Conservation (phyloP, 2,329 filamentous ascomycete species). For the Iodosphaeria phyllophila region DNA sequence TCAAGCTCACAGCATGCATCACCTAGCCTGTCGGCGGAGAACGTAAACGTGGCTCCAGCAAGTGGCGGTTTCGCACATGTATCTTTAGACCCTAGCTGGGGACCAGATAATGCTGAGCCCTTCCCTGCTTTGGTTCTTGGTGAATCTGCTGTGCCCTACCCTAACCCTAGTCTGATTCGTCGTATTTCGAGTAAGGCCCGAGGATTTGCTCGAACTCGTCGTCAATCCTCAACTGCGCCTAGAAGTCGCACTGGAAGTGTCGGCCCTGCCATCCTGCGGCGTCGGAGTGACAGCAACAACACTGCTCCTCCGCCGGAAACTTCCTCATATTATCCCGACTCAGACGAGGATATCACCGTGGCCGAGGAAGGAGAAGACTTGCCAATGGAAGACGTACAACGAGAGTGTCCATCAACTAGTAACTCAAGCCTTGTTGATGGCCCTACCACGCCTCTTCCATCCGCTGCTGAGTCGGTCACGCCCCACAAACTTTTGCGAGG, state of each 20-base stretch:
- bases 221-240: slow-evolving; percentile 60
- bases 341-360: slow-evolving; percentile 31
- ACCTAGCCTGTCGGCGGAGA: slow-evolving; percentile 36
- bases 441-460: slow-evolving; percentile 17
- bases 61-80: slow-evolving; percentile 45
- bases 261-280: slow-evolving; percentile 71
- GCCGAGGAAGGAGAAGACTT: slow-evolving; percentile 30
- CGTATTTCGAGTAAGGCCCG: slow-evolving; percentile 69
- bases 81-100: too few relatives aligned
- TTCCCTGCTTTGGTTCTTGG: slow-evolving; percentile 27
- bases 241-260: slow-evolving; percentile 73
- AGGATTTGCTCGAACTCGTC: slow-evolving; percentile 46
- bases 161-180: slow-evolving; percentile 64
- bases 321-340: slow-evolving; percentile 27
- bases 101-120: too few relatives aligned
- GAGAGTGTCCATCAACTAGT: slow-evolving; percentile 29
- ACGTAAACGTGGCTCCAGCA: slow-evolving; percentile 29
- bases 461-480: slow-evolving; percentile 49
- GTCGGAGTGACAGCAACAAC: slow-evolving; percentile 77
- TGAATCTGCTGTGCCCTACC: slow-evolving; percentile 31
- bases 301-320: slow-evolving; percentile 35
- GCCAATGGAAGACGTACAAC: too few relatives aligned
- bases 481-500: slow-evolving; percentile 63
- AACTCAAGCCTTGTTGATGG: slow-evolving; percentile 26
- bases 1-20: slow-evolving; percentile 36